Evolutionary conservation across 495 filamentous ascomycete species (phyloP).

Genomic region (Daldinia childiae): DNA sequence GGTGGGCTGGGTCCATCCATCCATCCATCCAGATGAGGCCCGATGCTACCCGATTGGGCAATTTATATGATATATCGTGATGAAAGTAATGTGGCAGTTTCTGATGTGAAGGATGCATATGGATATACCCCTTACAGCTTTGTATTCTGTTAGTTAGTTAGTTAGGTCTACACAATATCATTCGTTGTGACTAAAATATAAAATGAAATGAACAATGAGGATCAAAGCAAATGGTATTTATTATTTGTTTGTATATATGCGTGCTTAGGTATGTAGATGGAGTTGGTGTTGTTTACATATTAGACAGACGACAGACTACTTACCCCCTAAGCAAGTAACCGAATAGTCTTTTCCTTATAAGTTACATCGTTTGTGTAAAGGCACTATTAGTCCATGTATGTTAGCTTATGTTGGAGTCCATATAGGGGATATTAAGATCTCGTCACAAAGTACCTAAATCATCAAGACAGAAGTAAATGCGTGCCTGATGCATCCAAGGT

Average conservation of each 20-base stretch:
- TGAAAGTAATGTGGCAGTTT: conserved; percentile 15
- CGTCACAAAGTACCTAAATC: too few relatives aligned
- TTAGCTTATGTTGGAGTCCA: too few relatives aligned
- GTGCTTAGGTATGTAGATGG: not conserved
- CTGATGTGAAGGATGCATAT: conserved; percentile 13
- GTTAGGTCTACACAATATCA: conserved; percentile 11
- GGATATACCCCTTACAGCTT: conserved; percentile 25
- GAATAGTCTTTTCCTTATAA: not conserved
- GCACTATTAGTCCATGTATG: not conserved
- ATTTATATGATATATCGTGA: conserved; percentile 30
- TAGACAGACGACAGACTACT: not conserved
- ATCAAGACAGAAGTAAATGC: too few relatives aligned
- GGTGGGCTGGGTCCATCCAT: conserved; percentile 4
- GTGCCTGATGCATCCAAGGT: too few relatives aligned
- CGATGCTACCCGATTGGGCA: conserved; percentile 38
- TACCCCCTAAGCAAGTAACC: conserved; percentile 22
- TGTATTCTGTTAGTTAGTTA: not conserved
- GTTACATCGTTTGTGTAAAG: not conserved
- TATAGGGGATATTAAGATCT: too few relatives aligned
- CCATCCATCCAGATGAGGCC: conserved; percentile 7
- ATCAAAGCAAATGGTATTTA: not conserved
- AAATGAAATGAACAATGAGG: conserved; percentile 12
- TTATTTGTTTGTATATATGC: not conserved
- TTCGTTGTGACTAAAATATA: too few relatives aligned
- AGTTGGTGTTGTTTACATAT: not conserved